A percentile compares a stretch with the other conserved stretches of the same genome.
Conservation (phyloP, 345 rosid species). For the Eucalyptus polybractea region DNA sequence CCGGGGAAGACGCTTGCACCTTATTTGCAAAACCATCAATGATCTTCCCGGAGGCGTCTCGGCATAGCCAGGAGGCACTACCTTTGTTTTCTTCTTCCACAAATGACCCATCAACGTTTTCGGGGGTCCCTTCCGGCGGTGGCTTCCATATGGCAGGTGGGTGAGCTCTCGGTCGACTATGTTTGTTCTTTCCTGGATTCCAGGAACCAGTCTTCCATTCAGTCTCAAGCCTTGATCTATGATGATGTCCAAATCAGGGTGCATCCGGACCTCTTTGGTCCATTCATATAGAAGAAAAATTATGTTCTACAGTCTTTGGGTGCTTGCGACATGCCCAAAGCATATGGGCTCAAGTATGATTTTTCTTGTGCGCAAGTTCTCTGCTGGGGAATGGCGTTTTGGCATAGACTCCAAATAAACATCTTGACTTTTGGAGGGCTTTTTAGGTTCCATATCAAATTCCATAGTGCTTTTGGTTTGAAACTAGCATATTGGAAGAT, state of each 20-base stretch:
- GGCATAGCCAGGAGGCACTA: neutral
- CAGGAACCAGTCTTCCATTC: neutral
- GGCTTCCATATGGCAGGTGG: neutral
- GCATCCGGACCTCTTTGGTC: neutral
- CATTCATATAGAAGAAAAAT: neutral
- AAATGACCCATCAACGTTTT: neutral
- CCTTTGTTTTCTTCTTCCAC: neutral
- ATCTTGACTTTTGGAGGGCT: neutral
- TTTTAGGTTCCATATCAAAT: neutral
- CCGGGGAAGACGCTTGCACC: neutral
- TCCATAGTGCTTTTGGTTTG: neutral
- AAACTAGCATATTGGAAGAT: no score
- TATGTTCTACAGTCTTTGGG: neutral
- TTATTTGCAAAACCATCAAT: neutral
- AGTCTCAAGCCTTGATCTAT: neutral
- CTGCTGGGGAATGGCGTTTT: neutral
- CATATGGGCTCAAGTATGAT: neutral
- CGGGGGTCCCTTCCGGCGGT: neutral
- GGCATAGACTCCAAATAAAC: neutral
- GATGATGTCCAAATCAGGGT: neutral
- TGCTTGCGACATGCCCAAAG: neutral
- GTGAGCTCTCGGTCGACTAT: neutral
- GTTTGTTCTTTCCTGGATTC: neutral
- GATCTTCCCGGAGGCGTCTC: neutral
- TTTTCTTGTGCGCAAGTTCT: neutral